Evolutionary conservation across 2,329 filamentous ascomycete genomes (phyloP), one percentile per base, ranked within the genome.

Genomic region (Emergomyces africanus): DNA sequence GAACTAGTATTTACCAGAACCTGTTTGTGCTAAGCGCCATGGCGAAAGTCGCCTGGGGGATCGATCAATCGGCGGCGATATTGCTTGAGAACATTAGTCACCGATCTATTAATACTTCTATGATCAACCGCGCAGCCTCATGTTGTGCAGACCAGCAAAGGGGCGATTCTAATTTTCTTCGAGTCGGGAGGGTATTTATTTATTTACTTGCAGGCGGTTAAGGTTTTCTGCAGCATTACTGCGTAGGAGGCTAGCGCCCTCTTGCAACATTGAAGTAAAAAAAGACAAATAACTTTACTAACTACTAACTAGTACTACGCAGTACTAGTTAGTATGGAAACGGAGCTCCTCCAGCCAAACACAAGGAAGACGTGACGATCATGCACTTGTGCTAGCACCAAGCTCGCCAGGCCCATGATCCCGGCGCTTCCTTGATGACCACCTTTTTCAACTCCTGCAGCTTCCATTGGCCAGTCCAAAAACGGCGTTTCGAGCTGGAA

Each of bases 131-230:
- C 20, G 10, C 20, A 25, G 23, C 18, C 39, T 9, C 20, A 33
- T 30, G 35, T 28, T 30, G 39, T 44, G 23, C 39, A 44, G 54
- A 37, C 25, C 39, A 25, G n/a, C 20, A 54, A 39, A n/a, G 3
- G 5, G 39, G 54, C 37, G 54, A n/a, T 28, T 20, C 23, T 3
- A 30, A 30, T 28, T 18, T 44, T 12, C 12, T 48, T 15, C 23
- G 15, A 10, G 12, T 23, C 39, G 37, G 37, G 53, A 30, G 30
- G 30, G 3, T 6, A 3, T 30, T 3, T 30, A 30, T 6, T 6
- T 30, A n/a, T n/a, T n/a, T 54, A 41, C 51, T 37, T 55, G 53
- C 37, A 42, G 53, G 51, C 51, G 37, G 54, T 55, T 42, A 55
- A 55, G 12, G 39, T 33, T 55, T 15, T 55, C 37, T 28, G 2